Evolutionary conservation across 306 rosid species (phyloP), one percentile per base, ranked within the genome.

Genomic region (Prosopis cineraria): DNA sequence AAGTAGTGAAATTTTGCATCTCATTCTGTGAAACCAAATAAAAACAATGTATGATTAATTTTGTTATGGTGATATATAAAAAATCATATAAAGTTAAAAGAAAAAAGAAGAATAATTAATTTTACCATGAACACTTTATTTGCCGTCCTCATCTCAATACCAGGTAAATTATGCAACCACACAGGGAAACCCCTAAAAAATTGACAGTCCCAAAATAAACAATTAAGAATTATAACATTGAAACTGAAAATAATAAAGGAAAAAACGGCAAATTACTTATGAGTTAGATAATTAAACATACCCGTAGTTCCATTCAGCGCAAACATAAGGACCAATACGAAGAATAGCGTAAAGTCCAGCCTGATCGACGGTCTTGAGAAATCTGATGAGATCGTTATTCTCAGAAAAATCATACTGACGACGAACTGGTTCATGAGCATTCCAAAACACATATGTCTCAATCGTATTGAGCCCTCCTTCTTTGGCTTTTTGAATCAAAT

Each of bases 241-340:
- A 48, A 48, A 48, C 7, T 37, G n/a, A 19, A 0, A 50, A 45
- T 16, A 4, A 13, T n/a, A n/a, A n/a, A n/a, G n/a, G n/a, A n/a
- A n/a, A n/a, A n/a, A n/a, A n/a, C n/a, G n/a, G n/a, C n/a, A n/a
- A n/a, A n/a, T n/a, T n/a, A n/a, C n/a, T n/a, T n/a, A n/a, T n/a
- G n/a, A n/a, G n/a, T n/a, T n/a, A n/a, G n/a, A 53, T 22, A 47
- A 20, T 11, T 81, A n/a, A n/a, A n/a, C n/a, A n/a, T n/a, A 89
- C 89, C 89, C 91, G 11, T 87, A 90, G 22, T 87, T 84, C 91
- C 90, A 90, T 68, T 90, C 91, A 0, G 88, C 91, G 70, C 93
- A 87, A 8, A 85, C 88, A 31, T 89, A 89, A 2, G 93, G 93
- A 24, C 93, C 91, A 52, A 87, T 84, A 3, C 93, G 91, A 80